Percentiles rank a stretch among this genome's conserved stretches.
These are phyloP conservation scores for Dioscorea cayenensis DNA, from an alignment of 116 monocot genomes.

Conservation along the genomic window DNA sequence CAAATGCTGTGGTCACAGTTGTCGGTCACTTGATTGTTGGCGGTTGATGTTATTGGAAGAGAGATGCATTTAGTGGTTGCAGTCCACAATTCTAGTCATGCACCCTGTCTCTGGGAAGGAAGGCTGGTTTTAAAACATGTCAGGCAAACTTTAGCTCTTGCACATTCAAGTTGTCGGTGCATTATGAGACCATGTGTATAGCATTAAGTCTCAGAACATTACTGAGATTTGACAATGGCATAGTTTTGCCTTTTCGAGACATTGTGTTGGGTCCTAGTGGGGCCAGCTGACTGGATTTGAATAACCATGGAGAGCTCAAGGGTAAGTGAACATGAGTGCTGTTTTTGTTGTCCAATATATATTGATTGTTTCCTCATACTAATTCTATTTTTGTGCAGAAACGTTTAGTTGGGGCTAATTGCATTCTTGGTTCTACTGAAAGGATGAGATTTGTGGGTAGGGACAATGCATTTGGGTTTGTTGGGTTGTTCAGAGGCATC, in stretches of 20 bases:
- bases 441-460: background rate
- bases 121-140: background rate
- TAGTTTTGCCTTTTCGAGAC: background rate
- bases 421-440: background rate
- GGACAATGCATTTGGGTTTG: background rate
- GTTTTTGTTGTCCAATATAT: background rate
- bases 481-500: background rate
- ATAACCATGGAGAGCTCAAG: background rate
- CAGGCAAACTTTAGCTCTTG: background rate
- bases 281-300: background rate
- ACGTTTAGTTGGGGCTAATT: background rate
- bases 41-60: background rate
- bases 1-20: background rate
- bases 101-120: background rate
- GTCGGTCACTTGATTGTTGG: background rate
- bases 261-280: background rate
- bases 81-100: background rate
- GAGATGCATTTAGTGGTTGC: background rate
- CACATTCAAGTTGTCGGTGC: background rate
- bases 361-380: background rate
- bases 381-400: background rate
- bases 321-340: background rate
- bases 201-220: background rate
- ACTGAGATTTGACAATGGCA: background rate
- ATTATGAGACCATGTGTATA: slow-evolving; percentile 1